A percentile compares a stretch with the other conserved stretches of the same genome.
phyloP scores from a whole-genome alignment of 345 rosid species.

The Brassica carinata region DNA sequence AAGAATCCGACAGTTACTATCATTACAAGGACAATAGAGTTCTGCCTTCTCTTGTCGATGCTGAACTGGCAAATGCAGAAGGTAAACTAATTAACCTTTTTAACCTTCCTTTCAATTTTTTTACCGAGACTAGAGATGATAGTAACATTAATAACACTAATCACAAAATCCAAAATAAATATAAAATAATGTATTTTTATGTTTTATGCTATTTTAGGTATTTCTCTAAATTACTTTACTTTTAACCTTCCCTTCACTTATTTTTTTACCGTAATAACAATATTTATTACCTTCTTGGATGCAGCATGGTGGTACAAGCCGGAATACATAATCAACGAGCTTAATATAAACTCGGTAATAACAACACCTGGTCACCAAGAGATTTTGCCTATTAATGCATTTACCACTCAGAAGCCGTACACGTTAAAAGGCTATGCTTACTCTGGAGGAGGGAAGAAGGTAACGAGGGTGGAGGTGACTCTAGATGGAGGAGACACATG shows the following conservation, averaged over 20 bases:
- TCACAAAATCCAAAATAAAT: too few species aligned
- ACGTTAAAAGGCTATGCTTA: slow-evolving; percentile 64
- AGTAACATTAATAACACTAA: too few species aligned
- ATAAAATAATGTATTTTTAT: too few species aligned
- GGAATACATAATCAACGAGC: slow-evolving; percentile 84
- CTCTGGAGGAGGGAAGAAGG: slow-evolving; percentile 78
- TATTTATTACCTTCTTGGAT: neutral
- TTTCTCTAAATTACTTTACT: too few species aligned
- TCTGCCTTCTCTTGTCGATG: slow-evolving; percentile 79
- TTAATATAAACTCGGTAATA: slow-evolving; percentile 85
- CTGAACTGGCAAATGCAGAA: slow-evolving; percentile 85
- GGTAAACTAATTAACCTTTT: slow-evolving; percentile 44
- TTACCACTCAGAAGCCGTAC: slow-evolving; percentile 84
- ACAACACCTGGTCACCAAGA: slow-evolving; percentile 88
- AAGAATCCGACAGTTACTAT: slow-evolving; percentile 73
- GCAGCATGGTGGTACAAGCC: slow-evolving; percentile 78
- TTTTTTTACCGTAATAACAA: neutral
- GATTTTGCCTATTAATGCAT: slow-evolving; percentile 78
- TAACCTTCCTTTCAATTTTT: neutral
- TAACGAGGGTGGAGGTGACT: slow-evolving; percentile 89
- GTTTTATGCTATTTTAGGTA: too few species aligned
- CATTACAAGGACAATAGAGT: slow-evolving; percentile 85
- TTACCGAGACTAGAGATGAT: too few species aligned
- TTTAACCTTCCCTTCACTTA: too few species aligned
- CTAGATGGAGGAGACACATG: slow-evolving; percentile 89